Base-by-base conservation (phyloP, 257 asterid genomes). In the Solanum habrochaites region DNA sequence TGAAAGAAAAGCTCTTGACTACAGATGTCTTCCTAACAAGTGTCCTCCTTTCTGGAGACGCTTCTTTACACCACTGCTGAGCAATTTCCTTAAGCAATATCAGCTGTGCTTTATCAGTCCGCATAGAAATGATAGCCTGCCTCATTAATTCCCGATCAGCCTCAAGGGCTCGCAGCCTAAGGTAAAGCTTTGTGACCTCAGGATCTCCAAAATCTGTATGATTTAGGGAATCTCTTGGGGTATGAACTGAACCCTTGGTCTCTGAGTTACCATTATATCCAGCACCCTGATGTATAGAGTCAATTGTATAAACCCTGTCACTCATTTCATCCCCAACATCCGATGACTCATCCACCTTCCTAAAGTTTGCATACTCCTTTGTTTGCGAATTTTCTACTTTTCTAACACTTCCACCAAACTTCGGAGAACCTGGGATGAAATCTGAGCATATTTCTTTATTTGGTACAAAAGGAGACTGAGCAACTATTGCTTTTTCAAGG, bases 101-200 rank as follows among this genome's bases (percentile, higher is more conserved):
- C 87, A 95, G 87, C 70, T 97, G 99, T 83, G 98, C 98, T 90
- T 94, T 97, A 86, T 97, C 98, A 74, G 98, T 97, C 85, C 97
- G 94, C 89, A 94, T 91, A 66, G 98, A 93, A 83, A 95, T 88
- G 73, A 97, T 92, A 87, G 98, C 94, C 88, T 93, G 98, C 93
- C 98, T 93, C 99, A 97, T 94, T n/a, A 97, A 94, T 92, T 97
- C 98, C 90, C 98, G 93, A 89, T 97, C 99, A 88, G 98, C 99
- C 93, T 97, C 99, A 85, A 97, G 98, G 66, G 98, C 95, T 66
- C 94, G 99, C 90, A 95, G 94, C 92, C 98, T 94, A 35, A 90
- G 93, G 89, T 97, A 94, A 89, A 97, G 90, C 95, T 95, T 95
- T 88, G 92, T 95, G 87, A 97, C 89, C 86, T 94, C 98, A 47